These are phyloP conservation scores for Flaveria floridana DNA, from an alignment of 140 eudicot genomes.

Conservation along the genomic window DNA sequence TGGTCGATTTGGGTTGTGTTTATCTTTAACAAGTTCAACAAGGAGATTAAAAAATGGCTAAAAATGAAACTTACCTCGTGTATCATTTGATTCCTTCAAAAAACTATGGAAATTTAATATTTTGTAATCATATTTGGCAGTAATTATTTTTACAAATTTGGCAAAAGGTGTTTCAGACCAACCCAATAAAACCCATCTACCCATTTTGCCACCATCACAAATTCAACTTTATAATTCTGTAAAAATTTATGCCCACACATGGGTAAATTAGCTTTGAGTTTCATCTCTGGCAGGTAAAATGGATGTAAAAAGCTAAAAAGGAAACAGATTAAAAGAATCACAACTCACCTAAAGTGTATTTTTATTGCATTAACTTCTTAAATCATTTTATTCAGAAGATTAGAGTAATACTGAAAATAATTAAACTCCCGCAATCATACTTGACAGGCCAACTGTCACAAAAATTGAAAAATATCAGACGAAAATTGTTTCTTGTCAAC, in stretches of 20 bases:
- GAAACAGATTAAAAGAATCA: background rate
- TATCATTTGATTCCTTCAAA: no score
- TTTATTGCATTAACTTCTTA: background rate
- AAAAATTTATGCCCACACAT: background rate
- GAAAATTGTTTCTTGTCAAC: background rate
- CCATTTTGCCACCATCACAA: background rate
- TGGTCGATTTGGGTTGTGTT: background rate
- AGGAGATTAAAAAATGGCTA: background rate
- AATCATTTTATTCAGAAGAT: background rate
- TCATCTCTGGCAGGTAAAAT: background rate
- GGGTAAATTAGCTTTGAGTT: background rate
- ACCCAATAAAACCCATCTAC: background rate
- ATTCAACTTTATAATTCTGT: background rate
- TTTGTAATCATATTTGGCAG: constrained; percentile 1
- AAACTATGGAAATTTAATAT: no score
- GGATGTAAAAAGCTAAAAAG: background rate
- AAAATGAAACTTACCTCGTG: background rate
- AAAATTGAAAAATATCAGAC: background rate
- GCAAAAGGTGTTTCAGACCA: background rate
- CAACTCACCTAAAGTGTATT: background rate
- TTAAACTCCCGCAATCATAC: background rate
- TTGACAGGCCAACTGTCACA: background rate
- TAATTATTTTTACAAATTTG: background rate
- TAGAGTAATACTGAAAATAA: background rate
- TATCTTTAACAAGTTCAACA: background rate